Conservation (phyloP, 2,329 filamentous ascomycete species). For the Pezicula carpinea region DNA sequence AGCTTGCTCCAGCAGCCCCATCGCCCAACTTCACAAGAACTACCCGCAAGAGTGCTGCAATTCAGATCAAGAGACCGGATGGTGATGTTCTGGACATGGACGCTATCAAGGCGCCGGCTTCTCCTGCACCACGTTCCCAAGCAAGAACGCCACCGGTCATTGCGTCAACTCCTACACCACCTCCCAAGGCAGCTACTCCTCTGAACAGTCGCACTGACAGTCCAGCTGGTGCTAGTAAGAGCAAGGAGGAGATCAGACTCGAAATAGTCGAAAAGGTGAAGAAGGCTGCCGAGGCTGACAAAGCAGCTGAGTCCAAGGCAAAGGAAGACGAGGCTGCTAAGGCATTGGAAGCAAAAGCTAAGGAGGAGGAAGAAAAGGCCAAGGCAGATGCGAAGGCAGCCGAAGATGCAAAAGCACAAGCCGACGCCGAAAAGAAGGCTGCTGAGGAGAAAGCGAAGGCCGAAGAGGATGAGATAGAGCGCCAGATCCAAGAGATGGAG, state of each 20-base stretch:
- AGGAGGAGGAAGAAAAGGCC: conserved; percentile 28
- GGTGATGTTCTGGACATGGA: conserved; percentile 73
- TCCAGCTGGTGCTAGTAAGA: conserved; percentile 57
- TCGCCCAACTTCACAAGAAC: conserved; percentile 27
- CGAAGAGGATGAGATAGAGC: conserved; percentile 50
- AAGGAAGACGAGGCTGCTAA: conserved; percentile 28
- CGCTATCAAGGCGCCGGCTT: conserved; percentile 60
- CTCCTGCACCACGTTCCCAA: conserved; percentile 46
- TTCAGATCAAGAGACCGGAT: conserved; percentile 78
- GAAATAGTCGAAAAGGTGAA: conserved; percentile 62
- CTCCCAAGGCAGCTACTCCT: conserved; percentile 67
- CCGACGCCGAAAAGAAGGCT: conserved; percentile 27
- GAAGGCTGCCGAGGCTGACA: conserved; percentile 32
- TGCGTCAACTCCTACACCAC: conserved; percentile 72
- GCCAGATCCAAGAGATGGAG: conserved; percentile 56
- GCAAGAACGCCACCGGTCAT: conserved; percentile 59
- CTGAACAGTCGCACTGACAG: conserved; percentile 69
- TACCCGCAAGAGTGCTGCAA: conserved; percentile 60
- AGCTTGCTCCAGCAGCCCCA: conserved; percentile 35
- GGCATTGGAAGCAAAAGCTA: conserved; percentile 25
- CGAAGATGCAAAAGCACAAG: conserved; percentile 31
- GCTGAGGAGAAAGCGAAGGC: conserved; percentile 31
- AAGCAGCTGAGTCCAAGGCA: conserved; percentile 28
- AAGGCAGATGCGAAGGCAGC: conserved; percentile 27
- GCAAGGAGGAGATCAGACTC: conserved; percentile 74